phyloP scores from a whole-genome alignment of 208 protist genomes.

The Leishmania gerbilli region DNA sequence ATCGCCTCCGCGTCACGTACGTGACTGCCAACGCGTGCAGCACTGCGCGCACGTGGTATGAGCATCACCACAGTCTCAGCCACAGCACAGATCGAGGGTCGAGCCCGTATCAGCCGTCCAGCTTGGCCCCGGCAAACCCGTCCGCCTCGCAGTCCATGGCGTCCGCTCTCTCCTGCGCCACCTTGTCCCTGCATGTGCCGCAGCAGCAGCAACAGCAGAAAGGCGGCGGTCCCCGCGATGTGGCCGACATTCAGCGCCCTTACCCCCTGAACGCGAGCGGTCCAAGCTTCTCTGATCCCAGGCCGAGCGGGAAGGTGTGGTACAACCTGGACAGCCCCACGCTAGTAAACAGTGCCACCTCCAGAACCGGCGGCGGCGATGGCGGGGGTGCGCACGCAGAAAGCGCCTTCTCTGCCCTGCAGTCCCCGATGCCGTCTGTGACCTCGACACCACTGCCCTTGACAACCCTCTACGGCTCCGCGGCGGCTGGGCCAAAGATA shows the following conservation, averaged over 20 bases:
- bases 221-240: background rate
- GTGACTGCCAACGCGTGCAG: conserved; percentile 17
- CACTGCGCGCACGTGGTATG: background rate
- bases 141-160: background rate
- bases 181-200: background rate
- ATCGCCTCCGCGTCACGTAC: conserved; percentile 26
- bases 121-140: background rate
- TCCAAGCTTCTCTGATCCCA: background rate
- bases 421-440: background rate
- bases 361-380: background rate
- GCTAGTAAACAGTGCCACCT: background rate
- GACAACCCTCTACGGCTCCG: background rate
- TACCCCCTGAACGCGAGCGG: background rate
- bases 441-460: background rate
- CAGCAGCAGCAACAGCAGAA: background rate
- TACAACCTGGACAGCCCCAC: background rate
- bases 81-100: conserved; percentile 6
- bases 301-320: background rate
- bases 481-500: background rate
- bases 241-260: background rate
- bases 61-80: background rate
- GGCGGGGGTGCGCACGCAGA: background rate
- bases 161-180: background rate
- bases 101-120: background rate
- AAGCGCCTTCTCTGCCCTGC: background rate